phyloP scores from a whole-genome alignment of 2,329 filamentous ascomycete genomes.

The Ambrosiella cleistominuta region DNA sequence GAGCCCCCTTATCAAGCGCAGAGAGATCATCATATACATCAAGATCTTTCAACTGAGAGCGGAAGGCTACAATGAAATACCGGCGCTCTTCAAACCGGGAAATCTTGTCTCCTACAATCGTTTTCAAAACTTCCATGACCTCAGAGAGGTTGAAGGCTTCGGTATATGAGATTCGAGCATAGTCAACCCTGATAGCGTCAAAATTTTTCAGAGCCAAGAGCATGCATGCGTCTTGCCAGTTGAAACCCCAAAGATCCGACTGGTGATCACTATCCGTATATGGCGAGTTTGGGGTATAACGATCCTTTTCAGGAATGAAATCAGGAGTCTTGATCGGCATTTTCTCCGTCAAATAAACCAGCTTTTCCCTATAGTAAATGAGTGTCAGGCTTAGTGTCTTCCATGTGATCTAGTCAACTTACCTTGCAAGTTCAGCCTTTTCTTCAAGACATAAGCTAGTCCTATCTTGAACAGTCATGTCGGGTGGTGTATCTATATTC shows the following conservation, averaged over 20 bases:
- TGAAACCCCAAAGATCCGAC: constrained; percentile 51
- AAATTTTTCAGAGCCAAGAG: constrained; percentile 53
- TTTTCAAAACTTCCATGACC: constrained; percentile 40
- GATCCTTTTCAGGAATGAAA: constrained; percentile 9
- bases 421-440: too few relatives aligned
- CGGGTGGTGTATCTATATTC: too few relatives aligned
- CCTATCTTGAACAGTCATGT: too few relatives aligned
- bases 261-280: constrained; percentile 56
- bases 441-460: too few relatives aligned
- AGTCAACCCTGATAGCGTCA: constrained; percentile 45
- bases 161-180: constrained; percentile 57
- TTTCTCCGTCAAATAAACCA: background rate
- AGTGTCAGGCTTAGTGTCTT: background rate
- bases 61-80: constrained; percentile 77
- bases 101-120: constrained; percentile 13
- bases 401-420: too few relatives aligned
- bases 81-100: constrained; percentile 44
- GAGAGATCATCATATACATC: constrained; percentile 53
- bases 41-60: constrained; percentile 50
- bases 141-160: constrained; percentile 61
- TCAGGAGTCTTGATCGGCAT: constrained; percentile 3
- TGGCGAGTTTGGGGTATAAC: constrained; percentile 50
- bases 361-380: background rate
- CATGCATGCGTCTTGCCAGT: constrained; percentile 48
- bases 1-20: constrained; percentile 58